phyloP scores from a whole-genome alignment of 352 stramenopile genomes.

The Stramenopiles sp. region DNA sequence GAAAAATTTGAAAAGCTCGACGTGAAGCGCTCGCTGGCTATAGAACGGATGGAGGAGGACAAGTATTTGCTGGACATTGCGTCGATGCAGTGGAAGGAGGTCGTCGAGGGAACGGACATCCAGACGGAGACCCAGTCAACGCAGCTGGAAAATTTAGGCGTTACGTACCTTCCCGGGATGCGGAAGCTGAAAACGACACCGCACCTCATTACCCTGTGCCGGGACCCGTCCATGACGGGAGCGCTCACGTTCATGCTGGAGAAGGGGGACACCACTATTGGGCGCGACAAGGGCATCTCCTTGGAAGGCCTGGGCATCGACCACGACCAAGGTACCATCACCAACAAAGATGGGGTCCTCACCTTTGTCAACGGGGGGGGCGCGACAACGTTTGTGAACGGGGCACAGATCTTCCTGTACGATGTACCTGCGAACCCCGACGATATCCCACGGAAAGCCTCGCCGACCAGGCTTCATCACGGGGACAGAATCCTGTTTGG shows the following conservation, averaged over 20 bases:
- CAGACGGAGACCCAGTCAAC: background rate
- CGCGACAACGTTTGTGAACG: conserved; percentile 24
- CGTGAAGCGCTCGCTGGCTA: background rate
- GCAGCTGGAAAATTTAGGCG: background rate
- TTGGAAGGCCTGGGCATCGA: conserved; percentile 47
- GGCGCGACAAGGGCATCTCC: conserved; percentile 29
- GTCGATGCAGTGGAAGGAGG: background rate
- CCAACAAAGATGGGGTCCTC: conserved; percentile 10
- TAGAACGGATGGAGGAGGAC: background rate
- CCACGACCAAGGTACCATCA: conserved; percentile 44
- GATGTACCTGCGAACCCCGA: conserved; percentile 30
- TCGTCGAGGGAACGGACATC: background rate
- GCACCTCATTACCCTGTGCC: conserved; percentile 56
- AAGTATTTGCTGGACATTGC: background rate
- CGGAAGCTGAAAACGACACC: conserved; percentile 20
- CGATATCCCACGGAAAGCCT: conserved; percentile 17
- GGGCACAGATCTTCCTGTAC: conserved; percentile 46
- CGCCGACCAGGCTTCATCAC: conserved; percentile 27
- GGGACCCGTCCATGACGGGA: conserved; percentile 56
- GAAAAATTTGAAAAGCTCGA: conserved; percentile 12
- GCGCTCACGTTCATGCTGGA: conserved; percentile 53
- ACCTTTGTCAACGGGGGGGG: conserved; percentile 18
- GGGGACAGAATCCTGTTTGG: conserved; percentile 45
- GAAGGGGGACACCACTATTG: conserved; percentile 15
- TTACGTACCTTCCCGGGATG: background rate